These are phyloP conservation scores for Catharanthus roseus DNA, from an alignment of 257 asterid genomes.

Conservation along the genomic window DNA sequence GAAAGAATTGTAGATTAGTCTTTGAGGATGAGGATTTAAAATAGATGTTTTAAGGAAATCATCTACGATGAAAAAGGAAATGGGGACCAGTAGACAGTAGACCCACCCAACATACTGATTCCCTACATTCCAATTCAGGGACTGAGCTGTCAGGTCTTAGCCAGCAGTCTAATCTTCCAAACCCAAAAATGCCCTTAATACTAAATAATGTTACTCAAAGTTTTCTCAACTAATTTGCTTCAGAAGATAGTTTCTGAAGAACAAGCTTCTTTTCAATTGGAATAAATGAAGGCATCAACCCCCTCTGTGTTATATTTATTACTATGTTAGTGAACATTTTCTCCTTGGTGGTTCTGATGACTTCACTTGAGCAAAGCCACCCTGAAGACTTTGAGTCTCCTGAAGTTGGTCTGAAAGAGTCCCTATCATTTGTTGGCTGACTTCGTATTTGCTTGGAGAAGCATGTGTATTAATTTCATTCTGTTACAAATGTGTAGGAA, in stretches of 20 bases:
- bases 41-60: neutral
- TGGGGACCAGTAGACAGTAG: too few species aligned
- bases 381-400: neutral
- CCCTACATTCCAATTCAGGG: neutral
- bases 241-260: neutral
- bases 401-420: neutral
- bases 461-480: neutral
- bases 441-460: neutral
- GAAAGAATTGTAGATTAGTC: neutral
- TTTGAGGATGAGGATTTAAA: neutral
- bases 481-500: constrained; percentile 46
- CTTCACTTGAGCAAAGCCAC: neutral
- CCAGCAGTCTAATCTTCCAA: neutral
- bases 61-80: neutral
- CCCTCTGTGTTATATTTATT: neutral
- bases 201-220: neutral
- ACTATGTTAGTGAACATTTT: neutral
- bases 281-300: neutral
- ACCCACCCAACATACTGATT: neutral
- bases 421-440: neutral
- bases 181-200: neutral
- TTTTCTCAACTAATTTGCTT: neutral
- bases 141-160: neutral
- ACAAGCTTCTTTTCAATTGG: neutral
- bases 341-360: neutral